phyloP scores from a whole-genome alignment of 768 basidiomycete species.

The Lactarius deliciosus region DNA sequence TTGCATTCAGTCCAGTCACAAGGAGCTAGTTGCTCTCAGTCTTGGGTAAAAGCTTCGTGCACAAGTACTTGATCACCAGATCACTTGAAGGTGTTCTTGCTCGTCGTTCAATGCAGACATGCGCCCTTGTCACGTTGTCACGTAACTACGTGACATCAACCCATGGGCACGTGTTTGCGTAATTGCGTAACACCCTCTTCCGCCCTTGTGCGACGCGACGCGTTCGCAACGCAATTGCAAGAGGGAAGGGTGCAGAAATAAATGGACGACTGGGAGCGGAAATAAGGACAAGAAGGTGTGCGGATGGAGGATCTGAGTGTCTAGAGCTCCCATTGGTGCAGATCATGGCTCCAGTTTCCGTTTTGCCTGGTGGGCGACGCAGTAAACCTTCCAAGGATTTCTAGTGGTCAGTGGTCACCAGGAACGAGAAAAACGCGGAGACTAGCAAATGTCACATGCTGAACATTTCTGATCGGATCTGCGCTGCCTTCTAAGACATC shows the following conservation, averaged over 20 bases:
- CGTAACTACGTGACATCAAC: constrained; percentile 25
- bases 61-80: constrained; percentile 18
- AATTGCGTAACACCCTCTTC: neutral
- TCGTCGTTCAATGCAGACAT: constrained; percentile 25
- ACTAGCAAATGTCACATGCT: constrained; percentile 1
- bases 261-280: constrained; percentile 11
- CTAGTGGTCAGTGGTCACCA: neutral
- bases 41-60: constrained; percentile 20
- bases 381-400: neutral
- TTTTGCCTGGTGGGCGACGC: neutral
- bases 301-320: neutral
- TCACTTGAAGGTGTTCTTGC: constrained; percentile 26
- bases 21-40: constrained; percentile 13
- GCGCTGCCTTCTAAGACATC: constrained; percentile 19
- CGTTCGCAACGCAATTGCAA: neutral
- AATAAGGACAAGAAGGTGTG: neutral
- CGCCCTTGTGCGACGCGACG: neutral
- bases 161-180: constrained; percentile 20
- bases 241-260: constrained; percentile 2
- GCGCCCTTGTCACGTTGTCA: constrained; percentile 26
- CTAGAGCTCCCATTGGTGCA: neutral
- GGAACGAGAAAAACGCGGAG: neutral
- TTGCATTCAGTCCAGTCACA: constrained; percentile 27
- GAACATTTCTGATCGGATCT: constrained; percentile 17
- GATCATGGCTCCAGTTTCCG: neutral